Evolutionary conservation across 108 stramenopile species (phyloP).

Genomic region (Cyclotella sp.): DNA sequence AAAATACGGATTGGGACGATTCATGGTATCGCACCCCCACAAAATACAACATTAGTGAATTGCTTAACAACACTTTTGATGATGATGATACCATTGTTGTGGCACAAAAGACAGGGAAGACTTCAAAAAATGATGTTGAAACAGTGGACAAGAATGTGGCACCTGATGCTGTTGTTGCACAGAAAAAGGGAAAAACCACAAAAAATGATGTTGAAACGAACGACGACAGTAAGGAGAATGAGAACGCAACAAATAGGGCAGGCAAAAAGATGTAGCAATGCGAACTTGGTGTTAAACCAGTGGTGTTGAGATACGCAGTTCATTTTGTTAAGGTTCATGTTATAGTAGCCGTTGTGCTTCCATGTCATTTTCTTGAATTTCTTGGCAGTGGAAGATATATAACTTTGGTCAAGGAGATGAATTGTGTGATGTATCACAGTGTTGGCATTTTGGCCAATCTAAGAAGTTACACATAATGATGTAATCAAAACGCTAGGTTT

Average conservation of each 20-base stretch:
- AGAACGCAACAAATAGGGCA: background rate
- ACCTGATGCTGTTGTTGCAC: background rate
- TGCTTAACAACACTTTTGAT: slow-evolving; percentile 26
- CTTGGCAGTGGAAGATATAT: too few relatives aligned
- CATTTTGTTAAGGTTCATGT: background rate
- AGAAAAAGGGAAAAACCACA: slow-evolving; percentile 4
- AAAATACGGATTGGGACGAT: slow-evolving; percentile 40
- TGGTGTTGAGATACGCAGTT: background rate
- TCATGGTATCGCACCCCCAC: slow-evolving; percentile 18
- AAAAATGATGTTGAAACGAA: slow-evolving; percentile 10
- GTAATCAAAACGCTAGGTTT: background rate
- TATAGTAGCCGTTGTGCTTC: too few relatives aligned
- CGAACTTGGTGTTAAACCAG: background rate
- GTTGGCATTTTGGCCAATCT: too few relatives aligned
- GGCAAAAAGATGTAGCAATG: slow-evolving; percentile 11
- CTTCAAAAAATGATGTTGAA: slow-evolving; percentile 3
- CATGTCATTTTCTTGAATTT: too few relatives aligned
- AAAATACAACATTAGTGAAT: slow-evolving; percentile 40
- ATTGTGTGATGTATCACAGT: too few relatives aligned
- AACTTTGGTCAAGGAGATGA: too few relatives aligned
- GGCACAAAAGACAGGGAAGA: background rate
- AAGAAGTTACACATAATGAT: too few relatives aligned
- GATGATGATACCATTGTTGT: slow-evolving; percentile 21
- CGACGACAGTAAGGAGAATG: background rate
- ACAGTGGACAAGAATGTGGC: background rate